Evolutionary conservation across 768 basidiomycete genomes (phyloP), one percentile per base, ranked within the genome.

Genomic region (Russula earlei): DNA sequence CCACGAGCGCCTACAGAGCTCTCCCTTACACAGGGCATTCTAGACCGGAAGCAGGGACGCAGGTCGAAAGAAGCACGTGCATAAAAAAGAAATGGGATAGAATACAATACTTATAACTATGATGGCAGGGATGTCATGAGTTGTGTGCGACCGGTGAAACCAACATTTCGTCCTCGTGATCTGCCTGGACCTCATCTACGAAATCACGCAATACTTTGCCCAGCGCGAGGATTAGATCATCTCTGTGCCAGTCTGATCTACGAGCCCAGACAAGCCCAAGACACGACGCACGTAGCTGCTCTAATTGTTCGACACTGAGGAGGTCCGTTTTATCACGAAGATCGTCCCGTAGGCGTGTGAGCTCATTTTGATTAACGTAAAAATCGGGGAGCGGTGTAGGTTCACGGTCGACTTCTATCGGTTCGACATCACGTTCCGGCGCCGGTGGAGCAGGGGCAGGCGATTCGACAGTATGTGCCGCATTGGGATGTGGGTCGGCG

Each of bases 221-320:
- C 50, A 93, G 68, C 60, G 87, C 82, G 27, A 67, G 66, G 2
- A 95, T 67, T 49, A 94, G 72, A 6, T 65, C 69, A 62, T 80
- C 77, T 44, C 94, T 76, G 65, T 96, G 80, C 96, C 96, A 99
- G 33, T 87, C 85, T 12, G 74, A 72, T 34, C 93, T 72, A 59
- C 81, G 82, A 27, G 81, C 74, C 94, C 94, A 99, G n/a, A 97
- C 76, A 48, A 74, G 74, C 40, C 83, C 81, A 24, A 93, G 78
- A 63, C 83, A 86, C 2, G 79, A 82, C 8, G 96, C 94, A 5
- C 96, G 81, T 6, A 99, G 76, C 69, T 98, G 93, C 67, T 98
- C 96, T 6, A 99, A 78, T 66, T 95, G 83, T 66, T 99, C 96
- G 48, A 97, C 76, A 24, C 75, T 88, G 41, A 97, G 72, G 0